Evolutionary conservation across 2,329 filamentous ascomycete species (phyloP), one percentile per base, ranked within the genome.

Genomic region (Arthrinium puccinioides): DNA sequence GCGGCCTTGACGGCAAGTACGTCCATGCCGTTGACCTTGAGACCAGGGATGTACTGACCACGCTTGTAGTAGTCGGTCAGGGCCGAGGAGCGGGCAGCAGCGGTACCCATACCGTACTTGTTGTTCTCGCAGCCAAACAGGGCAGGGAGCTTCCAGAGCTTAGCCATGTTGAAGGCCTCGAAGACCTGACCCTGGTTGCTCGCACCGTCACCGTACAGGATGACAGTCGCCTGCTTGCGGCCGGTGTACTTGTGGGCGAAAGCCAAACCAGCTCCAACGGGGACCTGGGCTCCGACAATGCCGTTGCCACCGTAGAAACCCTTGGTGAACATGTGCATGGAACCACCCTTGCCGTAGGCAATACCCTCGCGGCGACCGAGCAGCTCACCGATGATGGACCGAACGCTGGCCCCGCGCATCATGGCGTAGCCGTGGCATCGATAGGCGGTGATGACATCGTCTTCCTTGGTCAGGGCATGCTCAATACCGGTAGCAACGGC

Each of bases 31-130:
- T 98, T 98, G 66, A 98, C 87, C 79, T 98, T 98, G 56, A 98
- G 80, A 72, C 92, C 92, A 41, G 92, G 90, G 52, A 98, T 98
- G 76, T 97, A 98, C 72, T 98, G 92, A 51, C 92, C 92, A 70
- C 92, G 90, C 83, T 97, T 97, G 81, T 98, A 97, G 82, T 98
- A 98, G 67, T 98, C 92, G 64, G 92, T 97, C 61, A 96, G 71
- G 55, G 92, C 92, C 43, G 92, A 90, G 44, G 92, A 89, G 57
- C 92, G 88, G 67, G 84, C 83, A 51, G 92, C 90, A 44, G 92
- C 85, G 47, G 92, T 98, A 70, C 92, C 92, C 92, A 98, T 98
- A 66, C 92, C 92, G 65, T 98, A 98, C 72, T 98, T 98, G 84
- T 98, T 98, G 80, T 98, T 98, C 76, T 98, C 92, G 67, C 92